phyloP scores from a whole-genome alignment of 129 eudicot genomes.

The Artemisia annua region DNA sequence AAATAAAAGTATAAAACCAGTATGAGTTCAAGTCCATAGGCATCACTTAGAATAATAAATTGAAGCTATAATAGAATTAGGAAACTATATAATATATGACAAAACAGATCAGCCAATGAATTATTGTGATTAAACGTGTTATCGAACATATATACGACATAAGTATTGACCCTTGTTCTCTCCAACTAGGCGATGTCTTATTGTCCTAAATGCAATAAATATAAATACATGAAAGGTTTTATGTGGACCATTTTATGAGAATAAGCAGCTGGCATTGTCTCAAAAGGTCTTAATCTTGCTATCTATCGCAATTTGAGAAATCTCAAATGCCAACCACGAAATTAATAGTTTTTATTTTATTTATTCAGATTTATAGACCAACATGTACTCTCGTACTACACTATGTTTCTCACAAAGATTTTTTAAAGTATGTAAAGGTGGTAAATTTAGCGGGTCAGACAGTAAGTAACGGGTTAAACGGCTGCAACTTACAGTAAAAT shows the following conservation, averaged over 20 bases:
- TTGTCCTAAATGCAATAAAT: background rate
- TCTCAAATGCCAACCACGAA: slow-evolving; percentile 31
- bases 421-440: background rate
- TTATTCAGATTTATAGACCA: background rate
- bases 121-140: slow-evolving; percentile 15
- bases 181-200: slow-evolving; percentile 14
- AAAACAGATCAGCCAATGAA: slow-evolving; percentile 19
- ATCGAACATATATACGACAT: background rate
- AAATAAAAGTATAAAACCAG: background rate
- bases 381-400: slow-evolving; percentile 10
- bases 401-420: slow-evolving; percentile 1
- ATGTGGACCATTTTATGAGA: slow-evolving; percentile 36
- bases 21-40: background rate
- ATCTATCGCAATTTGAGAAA: slow-evolving; percentile 29
- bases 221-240: background rate
- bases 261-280: slow-evolving; percentile 46
- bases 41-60: slow-evolving; percentile 5
- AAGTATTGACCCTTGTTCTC: slow-evolving; percentile 8
- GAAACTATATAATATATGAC: background rate
- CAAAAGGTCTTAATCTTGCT: slow-evolving; percentile 35
- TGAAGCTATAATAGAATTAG: background rate
- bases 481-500: too few species aligned
- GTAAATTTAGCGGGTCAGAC: too few species aligned
- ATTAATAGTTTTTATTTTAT: slow-evolving; percentile 17
- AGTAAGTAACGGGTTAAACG: too few species aligned